These are phyloP conservation scores for Fraxinus anomala DNA, from an alignment of 257 asterid genomes.

Conservation along the genomic window DNA sequence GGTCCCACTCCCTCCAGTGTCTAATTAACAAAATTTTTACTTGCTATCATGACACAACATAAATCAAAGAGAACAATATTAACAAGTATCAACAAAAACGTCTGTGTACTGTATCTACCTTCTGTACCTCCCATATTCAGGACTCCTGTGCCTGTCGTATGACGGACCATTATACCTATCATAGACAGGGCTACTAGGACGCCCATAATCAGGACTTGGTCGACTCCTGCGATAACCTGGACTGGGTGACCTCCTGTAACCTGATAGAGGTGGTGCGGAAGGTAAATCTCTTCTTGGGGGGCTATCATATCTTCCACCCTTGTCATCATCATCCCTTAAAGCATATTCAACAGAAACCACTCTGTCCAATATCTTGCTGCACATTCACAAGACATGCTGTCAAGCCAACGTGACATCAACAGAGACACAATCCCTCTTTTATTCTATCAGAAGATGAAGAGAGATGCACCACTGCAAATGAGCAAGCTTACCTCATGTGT, in stretches of 20 bases:
- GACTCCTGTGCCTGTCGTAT: conserved; percentile 38
- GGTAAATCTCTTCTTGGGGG: conserved; percentile 60
- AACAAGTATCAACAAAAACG: background rate
- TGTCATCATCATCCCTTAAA: conserved; percentile 83
- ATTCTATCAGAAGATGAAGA: background rate
- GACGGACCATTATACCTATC: conserved; percentile 34
- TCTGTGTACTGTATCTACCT: background rate
- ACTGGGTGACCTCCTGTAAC: conserved; percentile 67
- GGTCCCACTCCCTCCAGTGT: background rate
- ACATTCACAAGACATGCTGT: conserved; percentile 15
- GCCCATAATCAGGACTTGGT: conserved; percentile 60
- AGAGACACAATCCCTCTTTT: background rate
- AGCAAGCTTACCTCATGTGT: conserved; percentile 68
- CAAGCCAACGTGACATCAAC: conserved; percentile 4
- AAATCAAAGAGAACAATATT: background rate
- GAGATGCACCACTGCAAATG: background rate
- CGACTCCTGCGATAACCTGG: conserved; percentile 59
- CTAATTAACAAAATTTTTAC: background rate
- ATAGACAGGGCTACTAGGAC: conserved; percentile 38
- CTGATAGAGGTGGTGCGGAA: too few species aligned
- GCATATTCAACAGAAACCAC: conserved; percentile 96
- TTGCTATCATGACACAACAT: background rate
- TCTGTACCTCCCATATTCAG: conserved; percentile 35
- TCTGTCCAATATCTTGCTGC: conserved; percentile 84
- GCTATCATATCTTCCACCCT: conserved; percentile 54